Evolutionary conservation across 441 rosid species (phyloP).

Genomic region (Arabidopsis lyrata): DNA sequence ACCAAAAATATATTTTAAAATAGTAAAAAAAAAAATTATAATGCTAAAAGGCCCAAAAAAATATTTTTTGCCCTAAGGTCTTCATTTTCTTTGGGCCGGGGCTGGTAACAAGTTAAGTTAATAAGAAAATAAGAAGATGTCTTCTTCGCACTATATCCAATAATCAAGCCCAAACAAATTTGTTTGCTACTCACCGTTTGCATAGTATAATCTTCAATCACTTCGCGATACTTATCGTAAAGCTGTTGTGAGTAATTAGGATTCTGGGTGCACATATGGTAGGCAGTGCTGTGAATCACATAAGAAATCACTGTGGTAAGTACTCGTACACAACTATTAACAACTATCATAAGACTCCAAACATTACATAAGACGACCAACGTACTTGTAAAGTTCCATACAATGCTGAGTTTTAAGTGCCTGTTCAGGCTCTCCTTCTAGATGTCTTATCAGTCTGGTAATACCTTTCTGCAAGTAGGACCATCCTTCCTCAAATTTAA

Average conservation of each 20-base stretch:
- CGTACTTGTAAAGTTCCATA: conserved; percentile 87
- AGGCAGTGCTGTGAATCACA: conserved; percentile 57
- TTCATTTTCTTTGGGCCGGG: too few species aligned
- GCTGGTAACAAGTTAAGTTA: neutral
- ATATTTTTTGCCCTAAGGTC: conserved; percentile 33
- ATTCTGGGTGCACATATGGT: conserved; percentile 81
- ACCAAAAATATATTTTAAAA: too few species aligned
- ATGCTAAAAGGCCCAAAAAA: conserved; percentile 46
- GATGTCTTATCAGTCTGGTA: conserved; percentile 57
- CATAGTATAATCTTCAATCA: conserved; percentile 62
- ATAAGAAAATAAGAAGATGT: neutral
- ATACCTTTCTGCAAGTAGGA: conserved; percentile 57
- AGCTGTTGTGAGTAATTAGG: conserved; percentile 70
- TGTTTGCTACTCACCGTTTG: neutral
- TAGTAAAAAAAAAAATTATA: too few species aligned
- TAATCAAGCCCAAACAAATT: neutral
- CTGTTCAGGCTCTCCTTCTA: conserved; percentile 44
- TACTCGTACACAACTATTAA: neutral
- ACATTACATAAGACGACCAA: conserved; percentile 19
- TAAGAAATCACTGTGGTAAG: neutral
- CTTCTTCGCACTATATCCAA: neutral
- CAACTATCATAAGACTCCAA: neutral
- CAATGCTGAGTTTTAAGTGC: conserved; percentile 54
- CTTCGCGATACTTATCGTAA: conserved; percentile 42
- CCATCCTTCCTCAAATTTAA: conserved; percentile 63